phyloP scores from a whole-genome alignment of 768 basidiomycete species.

The Lepiota brunneoincarnata region DNA sequence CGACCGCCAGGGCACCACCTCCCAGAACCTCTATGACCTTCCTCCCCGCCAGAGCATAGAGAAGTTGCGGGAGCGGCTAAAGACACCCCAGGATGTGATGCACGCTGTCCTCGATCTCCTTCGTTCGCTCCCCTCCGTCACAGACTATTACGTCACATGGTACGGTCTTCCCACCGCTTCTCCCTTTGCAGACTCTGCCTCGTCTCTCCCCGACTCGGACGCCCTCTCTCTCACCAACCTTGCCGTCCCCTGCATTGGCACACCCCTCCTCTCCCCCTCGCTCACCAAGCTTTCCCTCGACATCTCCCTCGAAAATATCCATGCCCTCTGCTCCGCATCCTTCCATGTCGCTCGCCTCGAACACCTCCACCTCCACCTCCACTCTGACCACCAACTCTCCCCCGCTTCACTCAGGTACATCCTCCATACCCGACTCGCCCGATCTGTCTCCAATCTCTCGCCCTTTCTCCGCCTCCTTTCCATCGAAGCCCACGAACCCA shows the following conservation, averaged over 20 bases:
- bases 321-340: conserved; percentile 29
- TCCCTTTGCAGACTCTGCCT: background rate
- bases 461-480: conserved; percentile 34
- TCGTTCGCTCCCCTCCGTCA: conserved; percentile 40
- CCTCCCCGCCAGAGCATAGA: background rate
- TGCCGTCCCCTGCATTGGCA: conserved; percentile 1
- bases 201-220: background rate
- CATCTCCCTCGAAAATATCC: conserved; percentile 40
- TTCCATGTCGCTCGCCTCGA: conserved; percentile 30
- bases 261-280: conserved; percentile 14
- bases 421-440: conserved; percentile 35
- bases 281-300: conserved; percentile 41
- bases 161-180: conserved; percentile 30
- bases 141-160: conserved; percentile 51
- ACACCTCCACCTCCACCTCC: conserved; percentile 41
- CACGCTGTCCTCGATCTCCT: conserved; percentile 41
- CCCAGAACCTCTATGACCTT: conserved; percentile 30
- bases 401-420: conserved; percentile 25
- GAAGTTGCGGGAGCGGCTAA: conserved; percentile 4
- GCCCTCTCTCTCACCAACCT: conserved; percentile 10
- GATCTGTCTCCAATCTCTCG: conserved; percentile 33
- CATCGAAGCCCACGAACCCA: conserved; percentile 42
- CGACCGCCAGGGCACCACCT: conserved; percentile 20
- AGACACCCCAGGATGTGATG: conserved; percentile 32
- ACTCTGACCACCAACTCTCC: conserved; percentile 30